phyloP scores from a whole-genome alignment of 345 rosid species.

The Citrus maxima region DNA sequence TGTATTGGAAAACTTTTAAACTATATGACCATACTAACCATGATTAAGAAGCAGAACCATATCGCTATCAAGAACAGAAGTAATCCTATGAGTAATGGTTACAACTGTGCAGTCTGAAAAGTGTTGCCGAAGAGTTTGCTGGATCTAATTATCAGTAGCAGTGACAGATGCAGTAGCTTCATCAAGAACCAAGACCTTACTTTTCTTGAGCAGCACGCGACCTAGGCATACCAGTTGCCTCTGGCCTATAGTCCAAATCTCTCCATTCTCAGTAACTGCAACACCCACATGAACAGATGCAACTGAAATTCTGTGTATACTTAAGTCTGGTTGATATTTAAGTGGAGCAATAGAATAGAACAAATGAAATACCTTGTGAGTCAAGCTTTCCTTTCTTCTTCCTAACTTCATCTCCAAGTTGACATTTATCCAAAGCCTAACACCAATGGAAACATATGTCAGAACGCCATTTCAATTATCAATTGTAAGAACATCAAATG shows the following conservation, averaged over 20 bases:
- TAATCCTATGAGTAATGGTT: conserved; percentile 78
- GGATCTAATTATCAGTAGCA: conserved; percentile 77
- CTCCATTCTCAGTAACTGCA: conserved; percentile 76
- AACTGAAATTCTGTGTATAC: neutral
- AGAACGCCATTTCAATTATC: neutral
- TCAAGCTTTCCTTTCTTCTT: conserved; percentile 51
- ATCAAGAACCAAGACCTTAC: conserved; percentile 76
- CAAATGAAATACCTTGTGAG: conserved; percentile 32
- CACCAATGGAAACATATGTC: neutral
- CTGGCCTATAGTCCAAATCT: conserved; percentile 94
- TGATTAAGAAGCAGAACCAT: conserved; percentile 71
- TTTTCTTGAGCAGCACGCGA: conserved; percentile 63
- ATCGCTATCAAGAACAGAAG: conserved; percentile 77
- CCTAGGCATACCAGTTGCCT: conserved; percentile 82
- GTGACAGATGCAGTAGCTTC: conserved; percentile 93
- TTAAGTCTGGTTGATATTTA: neutral
- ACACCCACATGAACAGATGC: neutral
- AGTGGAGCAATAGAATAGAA: neutral
- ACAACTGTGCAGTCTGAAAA: conserved; percentile 64
- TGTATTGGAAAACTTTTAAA: neutral
- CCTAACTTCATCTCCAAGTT: conserved; percentile 54
- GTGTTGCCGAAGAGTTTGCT: conserved; percentile 59
- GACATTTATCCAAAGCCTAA: conserved; percentile 60
- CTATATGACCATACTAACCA: conserved; percentile 31
- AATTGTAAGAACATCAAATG: neutral